These are phyloP conservation scores for Tetradesmus obliquus DNA, from an alignment of 139 green algal species.

Conservation along the genomic window DNA sequence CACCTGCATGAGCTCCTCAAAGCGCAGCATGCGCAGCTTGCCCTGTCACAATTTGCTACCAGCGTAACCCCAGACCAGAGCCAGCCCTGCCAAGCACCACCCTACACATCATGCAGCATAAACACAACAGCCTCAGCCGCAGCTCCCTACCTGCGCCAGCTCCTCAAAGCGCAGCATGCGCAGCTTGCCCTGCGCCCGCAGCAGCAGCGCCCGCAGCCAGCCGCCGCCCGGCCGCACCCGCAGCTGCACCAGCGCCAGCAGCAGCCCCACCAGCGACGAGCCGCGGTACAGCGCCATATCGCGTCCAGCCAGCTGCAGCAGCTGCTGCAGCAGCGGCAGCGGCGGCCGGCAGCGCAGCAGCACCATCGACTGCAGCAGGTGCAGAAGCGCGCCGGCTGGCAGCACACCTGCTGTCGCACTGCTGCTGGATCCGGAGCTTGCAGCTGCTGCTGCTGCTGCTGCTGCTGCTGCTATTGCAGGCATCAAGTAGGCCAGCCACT, in stretches of 20 bases:
- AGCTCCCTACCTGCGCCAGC: no score
- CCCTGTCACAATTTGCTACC: not conserved
- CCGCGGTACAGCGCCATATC: conserved; percentile 16
- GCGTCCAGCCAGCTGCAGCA: not conserved
- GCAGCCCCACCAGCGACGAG: conserved; percentile 7
- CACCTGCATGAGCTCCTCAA: conserved; percentile 35
- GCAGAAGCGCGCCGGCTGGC: not conserved
- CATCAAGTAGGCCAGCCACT: not conserved
- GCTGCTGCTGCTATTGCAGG: conserved; percentile 8
- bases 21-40: conserved; percentile 30
- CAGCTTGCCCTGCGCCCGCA: conserved; percentile 17
- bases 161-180: conserved; percentile 25
- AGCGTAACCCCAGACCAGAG: conserved; percentile 19
- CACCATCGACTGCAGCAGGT: conserved; percentile 28
- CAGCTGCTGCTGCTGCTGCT: not conserved
- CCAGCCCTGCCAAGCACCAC: not conserved
- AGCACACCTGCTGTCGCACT: not conserved
- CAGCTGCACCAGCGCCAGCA: conserved; percentile 41
- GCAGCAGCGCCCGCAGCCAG: not conserved
- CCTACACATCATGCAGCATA: no score
- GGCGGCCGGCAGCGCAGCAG: conserved; percentile 21
- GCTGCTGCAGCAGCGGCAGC: not conserved
- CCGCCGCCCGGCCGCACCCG: not conserved
- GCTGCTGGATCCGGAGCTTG: not conserved
- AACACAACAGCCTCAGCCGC: no score